Percentiles rank a stretch among this genome's conserved stretches.
phyloP scores from a whole-genome alignment of 2,329 filamentous ascomycete species.

The Emydomyces testavorans region DNA sequence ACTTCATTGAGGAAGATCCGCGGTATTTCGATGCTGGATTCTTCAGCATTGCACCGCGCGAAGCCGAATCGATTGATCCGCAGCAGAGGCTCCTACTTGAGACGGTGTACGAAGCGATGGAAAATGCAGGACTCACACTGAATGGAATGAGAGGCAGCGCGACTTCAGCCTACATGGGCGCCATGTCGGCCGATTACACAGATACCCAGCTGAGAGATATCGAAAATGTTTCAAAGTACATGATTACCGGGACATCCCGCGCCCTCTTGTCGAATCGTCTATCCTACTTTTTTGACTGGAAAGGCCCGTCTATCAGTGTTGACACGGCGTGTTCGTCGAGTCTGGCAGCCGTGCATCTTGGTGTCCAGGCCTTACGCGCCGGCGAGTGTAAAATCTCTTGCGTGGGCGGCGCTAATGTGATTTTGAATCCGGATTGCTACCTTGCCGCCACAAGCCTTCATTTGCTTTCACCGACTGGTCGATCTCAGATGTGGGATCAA shows the following conservation, averaged over 20 bases:
- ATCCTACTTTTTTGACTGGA: slow-evolving; percentile 32
- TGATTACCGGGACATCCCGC: slow-evolving; percentile 27
- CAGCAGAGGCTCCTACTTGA: slow-evolving; percentile 24
- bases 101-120: slow-evolving; percentile 20
- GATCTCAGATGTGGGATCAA: slow-evolving; percentile 37
- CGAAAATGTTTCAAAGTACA: slow-evolving; percentile 22
- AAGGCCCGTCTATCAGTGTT: slow-evolving; percentile 34
- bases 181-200: background rate
- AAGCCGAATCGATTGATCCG: slow-evolving; percentile 24
- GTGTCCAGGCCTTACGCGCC: slow-evolving; percentile 16
- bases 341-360: slow-evolving; percentile 20
- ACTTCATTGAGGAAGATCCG: slow-evolving; percentile 18
- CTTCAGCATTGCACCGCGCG: slow-evolving; percentile 20
- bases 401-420: slow-evolving; percentile 19
- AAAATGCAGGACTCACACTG: slow-evolving; percentile 20
- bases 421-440: slow-evolving; percentile 26
- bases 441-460: slow-evolving; percentile 19
- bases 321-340: slow-evolving; percentile 40
- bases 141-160: background rate
- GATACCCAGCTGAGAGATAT: slow-evolving; percentile 19
- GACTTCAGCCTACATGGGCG: background rate
- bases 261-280: slow-evolving; percentile 33
- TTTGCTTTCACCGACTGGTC: slow-evolving; percentile 40
- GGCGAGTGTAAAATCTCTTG: slow-evolving; percentile 20
- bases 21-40: slow-evolving; percentile 25